Evolutionary conservation across 2,329 filamentous ascomycete genomes (phyloP), one percentile per base, ranked within the genome.

Genomic region (Sarocladium strictum): DNA sequence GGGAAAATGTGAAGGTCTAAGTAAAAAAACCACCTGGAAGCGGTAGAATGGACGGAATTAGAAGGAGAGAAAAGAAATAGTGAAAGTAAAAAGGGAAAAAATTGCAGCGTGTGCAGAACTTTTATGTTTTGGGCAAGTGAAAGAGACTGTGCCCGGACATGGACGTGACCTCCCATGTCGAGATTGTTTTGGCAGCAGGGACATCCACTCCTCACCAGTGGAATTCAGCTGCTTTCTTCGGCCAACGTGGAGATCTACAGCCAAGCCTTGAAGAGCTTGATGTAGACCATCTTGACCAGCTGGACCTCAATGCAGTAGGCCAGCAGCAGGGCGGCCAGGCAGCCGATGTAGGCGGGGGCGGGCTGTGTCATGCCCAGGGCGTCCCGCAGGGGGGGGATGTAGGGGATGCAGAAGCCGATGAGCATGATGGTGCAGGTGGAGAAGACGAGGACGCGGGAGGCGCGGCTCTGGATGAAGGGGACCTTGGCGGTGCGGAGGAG

Each of bases 301-400:
- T 65, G 63, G 6, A 65, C 63, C 54, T 64, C 62, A 7, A 62
- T 3, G 24, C 58, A 61, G 57, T 65, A 65, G 21, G 61, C 55
- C 9, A 61, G 6, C 26, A 65, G 57, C 50, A 62, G 58, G 6
- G 61, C 62, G 4, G 57, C 55, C 54, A 65, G 54, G 35, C 64
- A 60, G 2, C 63, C 63, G n/a, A 62, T 54, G 15, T 55, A 65
- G 3, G 58, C 52, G 5, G 54, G 29, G 3, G 57, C 58, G 3
- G 63, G 63, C 27, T 50, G 59, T 14, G 54, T 59, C 40, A 65
- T 62, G 11, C 54, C 56, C 14, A 65, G 37, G 2, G 55, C 62
- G 3, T 19, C 26, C 19, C 56, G 59, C 33, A 65, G 58, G 1
- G 60, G 58, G 12, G 63, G 61, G 33, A 65, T 63, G 59, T 61